A percentile compares a stretch with the other conserved stretches of the same genome.
Conservation (phyloP, 108 stramenopile species). For the Nitzschia sp. region DNA sequence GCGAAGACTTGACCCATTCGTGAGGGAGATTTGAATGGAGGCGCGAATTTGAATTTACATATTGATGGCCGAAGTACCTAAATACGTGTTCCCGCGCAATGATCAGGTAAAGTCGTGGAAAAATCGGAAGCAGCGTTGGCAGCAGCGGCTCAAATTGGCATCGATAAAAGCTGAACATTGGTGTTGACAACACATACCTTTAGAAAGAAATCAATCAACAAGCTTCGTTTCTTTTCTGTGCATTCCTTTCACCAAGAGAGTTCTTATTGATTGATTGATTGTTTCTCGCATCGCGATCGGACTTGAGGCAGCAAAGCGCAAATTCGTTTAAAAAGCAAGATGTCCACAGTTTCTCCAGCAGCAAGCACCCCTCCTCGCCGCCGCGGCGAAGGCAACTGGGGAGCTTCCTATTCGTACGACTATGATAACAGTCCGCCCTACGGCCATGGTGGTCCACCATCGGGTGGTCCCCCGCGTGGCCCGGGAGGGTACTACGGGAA, state of each 20-base stretch:
- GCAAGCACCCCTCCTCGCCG: constrained; percentile 13
- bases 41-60: background rate
- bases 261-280: too few relatives aligned
- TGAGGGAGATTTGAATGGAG: constrained; percentile 13
- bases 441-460: background rate
- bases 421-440: constrained; percentile 12
- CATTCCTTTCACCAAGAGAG: constrained; percentile 7
- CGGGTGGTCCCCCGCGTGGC: background rate
- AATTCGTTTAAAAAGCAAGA: background rate
- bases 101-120: constrained; percentile 6
- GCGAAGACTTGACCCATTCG: too few relatives aligned
- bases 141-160: constrained; percentile 7
- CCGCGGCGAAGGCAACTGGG: constrained; percentile 7
- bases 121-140: background rate
- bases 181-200: constrained; percentile 13
- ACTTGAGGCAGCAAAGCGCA: background rate
- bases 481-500: background rate
- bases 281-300: background rate
- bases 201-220: background rate
- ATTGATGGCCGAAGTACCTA: too few relatives aligned
- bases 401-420: constrained; percentile 10
- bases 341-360: constrained; percentile 11
- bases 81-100: background rate
- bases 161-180: background rate
- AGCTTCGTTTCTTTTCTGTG: constrained; percentile 2